These are phyloP conservation scores for Irineochytrium annulatum DNA, from an alignment of 192 early-diverging fungal genomes.

Conservation along the genomic window DNA sequence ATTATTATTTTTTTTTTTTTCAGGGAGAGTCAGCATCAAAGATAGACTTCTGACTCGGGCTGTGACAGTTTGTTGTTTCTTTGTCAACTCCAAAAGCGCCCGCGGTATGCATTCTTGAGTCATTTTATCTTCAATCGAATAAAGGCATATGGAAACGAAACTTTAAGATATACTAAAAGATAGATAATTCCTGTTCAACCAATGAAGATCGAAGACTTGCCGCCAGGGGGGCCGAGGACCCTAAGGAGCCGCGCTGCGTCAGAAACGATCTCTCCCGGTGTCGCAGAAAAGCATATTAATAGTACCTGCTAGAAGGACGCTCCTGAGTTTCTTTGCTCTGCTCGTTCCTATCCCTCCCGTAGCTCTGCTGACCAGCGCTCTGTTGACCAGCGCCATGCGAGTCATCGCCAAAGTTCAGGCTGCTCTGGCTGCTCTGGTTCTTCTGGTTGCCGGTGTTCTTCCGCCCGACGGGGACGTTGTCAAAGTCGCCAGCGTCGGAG, in stretches of 20 bases:
- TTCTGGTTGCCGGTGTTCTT: slow-evolving; percentile 14
- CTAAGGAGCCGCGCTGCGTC: neutral
- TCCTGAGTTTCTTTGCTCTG: slow-evolving; percentile 17
- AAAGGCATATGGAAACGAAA: no score
- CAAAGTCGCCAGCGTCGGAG: neutral
- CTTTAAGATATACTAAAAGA: neutral
- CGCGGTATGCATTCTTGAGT: no score
- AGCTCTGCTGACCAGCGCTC: slow-evolving; percentile 2
- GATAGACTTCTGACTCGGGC: no score
- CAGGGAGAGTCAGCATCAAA: no score
- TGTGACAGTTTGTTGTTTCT: no score
- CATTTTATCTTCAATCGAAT: no score
- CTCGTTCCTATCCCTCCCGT: slow-evolving; percentile 31
- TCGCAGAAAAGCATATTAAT: no score
- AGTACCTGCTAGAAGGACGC: slow-evolving; percentile 25
- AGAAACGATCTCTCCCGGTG: no score
- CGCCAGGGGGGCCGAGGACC: slow-evolving; percentile 33
- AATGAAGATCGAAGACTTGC: slow-evolving; percentile 28
- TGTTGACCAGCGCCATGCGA: neutral
- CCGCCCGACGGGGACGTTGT: no score
- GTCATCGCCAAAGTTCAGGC: neutral
- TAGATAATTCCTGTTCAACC: slow-evolving; percentile 16
- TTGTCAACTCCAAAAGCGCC: no score
- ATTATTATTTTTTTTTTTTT: no score
- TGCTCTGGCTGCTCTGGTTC: slow-evolving; percentile 16